Conservation (phyloP, 495 filamentous ascomycete genomes). For the Trichoderma virens region DNA sequence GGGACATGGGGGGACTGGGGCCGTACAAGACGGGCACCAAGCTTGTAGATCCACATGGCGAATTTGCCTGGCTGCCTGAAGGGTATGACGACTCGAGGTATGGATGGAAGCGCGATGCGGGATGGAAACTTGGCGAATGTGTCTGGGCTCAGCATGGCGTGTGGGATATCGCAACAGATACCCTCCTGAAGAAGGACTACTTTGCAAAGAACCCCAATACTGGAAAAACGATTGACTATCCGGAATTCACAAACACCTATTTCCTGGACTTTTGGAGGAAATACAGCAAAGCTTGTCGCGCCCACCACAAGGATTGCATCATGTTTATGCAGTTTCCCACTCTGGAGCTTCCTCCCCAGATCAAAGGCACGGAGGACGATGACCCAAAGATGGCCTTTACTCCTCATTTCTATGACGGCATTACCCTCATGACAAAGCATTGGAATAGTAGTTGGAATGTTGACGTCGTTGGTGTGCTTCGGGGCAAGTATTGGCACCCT, state of each 20-base stretch:
- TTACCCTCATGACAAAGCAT: conserved; percentile 95
- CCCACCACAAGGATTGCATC: conserved; percentile 69
- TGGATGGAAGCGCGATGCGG: conserved; percentile 79
- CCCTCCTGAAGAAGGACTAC: conserved; percentile 76
- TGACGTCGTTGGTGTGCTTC: conserved; percentile 85
- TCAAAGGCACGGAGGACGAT: conserved; percentile 84
- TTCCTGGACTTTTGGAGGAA: conserved; percentile 80
- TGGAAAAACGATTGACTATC: conserved; percentile 66
- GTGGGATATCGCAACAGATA: conserved; percentile 79
- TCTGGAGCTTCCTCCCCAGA: conserved; percentile 78
- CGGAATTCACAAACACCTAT: conserved; percentile 79
- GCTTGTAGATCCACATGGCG: conserved; percentile 82
- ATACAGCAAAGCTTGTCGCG: conserved; percentile 64
- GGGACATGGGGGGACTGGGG: conserved; percentile 88
- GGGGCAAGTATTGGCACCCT: conserved; percentile 79
- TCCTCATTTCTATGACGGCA: conserved; percentile 92
- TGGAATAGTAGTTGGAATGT: conserved; percentile 98
- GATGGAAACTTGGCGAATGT: conserved; percentile 88
- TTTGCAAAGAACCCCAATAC: conserved; percentile 69
- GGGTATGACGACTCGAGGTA: conserved; percentile 80
- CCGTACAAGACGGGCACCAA: conserved; percentile 79
- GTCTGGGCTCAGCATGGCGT: conserved; percentile 96
- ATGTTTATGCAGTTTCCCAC: conserved; percentile 89
- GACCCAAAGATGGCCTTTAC: conserved; percentile 86
- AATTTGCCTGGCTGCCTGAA: conserved; percentile 71